phyloP scores from a whole-genome alignment of 805 yeast species.

The Yarrowia porcina region DNA sequence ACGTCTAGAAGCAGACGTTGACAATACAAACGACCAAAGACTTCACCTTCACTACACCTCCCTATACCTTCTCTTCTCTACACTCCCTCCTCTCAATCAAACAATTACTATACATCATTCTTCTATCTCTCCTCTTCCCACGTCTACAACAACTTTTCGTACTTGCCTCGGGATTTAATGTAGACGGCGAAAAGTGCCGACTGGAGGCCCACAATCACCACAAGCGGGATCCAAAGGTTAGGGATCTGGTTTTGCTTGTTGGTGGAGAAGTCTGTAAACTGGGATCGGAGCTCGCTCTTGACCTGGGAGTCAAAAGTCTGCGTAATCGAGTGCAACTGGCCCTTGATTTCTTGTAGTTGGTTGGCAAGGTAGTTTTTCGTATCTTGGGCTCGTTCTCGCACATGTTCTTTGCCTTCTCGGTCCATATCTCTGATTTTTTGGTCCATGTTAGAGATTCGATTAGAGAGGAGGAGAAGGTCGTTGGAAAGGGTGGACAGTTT shows the following conservation, averaged over 20 bases:
- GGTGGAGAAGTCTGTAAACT: slow-evolving; percentile 8
- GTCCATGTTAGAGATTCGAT: slow-evolving; percentile 6
- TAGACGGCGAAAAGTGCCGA: not conserved
- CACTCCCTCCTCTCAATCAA: no score
- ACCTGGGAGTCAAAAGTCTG: slow-evolving; percentile 2
- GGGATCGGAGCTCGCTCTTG: not conserved
- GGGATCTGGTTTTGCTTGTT: slow-evolving; percentile 1
- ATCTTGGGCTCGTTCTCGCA: slow-evolving; percentile 12
- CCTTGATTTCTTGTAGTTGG: slow-evolving; percentile 3
- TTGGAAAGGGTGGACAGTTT: not conserved
- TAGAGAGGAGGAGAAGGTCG: not conserved
- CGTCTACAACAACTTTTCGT: not conserved
- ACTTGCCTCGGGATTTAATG: not conserved
- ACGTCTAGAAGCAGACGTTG: no score
- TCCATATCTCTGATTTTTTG: slow-evolving; percentile 9
- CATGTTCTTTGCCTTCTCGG: not conserved
- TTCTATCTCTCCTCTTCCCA: not conserved
- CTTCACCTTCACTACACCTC: no score
- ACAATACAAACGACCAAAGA: no score
- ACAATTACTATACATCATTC: not conserved
- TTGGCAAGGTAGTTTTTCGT: slow-evolving; percentile 1
- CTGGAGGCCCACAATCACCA: slow-evolving; percentile 1
- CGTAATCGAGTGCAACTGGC: not conserved
- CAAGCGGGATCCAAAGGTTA: slow-evolving; percentile 4
- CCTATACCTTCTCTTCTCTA: no score